A percentile compares a stretch with the other conserved stretches of the same genome.
phyloP scores from a whole-genome alignment of 2,329 filamentous ascomycete species.

The Kalmusia sp. region DNA sequence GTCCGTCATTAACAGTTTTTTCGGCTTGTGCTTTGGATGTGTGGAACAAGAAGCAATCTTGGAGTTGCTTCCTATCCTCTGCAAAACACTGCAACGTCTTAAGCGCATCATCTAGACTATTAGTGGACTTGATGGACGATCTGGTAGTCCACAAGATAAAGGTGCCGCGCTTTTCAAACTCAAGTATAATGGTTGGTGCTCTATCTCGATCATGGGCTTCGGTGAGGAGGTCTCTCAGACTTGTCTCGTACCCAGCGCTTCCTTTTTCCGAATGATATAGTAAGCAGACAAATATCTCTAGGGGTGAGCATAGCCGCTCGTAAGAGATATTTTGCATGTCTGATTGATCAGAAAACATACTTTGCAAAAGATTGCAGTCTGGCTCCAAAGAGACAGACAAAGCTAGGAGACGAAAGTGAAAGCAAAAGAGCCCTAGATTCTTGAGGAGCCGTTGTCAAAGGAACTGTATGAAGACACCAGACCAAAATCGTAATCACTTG shows the following conservation, averaged over 20 bases:
- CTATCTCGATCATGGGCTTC: background rate
- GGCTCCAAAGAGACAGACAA: no score
- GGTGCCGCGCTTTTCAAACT: background rate
- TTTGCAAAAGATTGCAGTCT: no score
- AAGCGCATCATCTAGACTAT: conserved; percentile 6
- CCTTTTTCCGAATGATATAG: background rate
- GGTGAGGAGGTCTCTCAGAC: background rate
- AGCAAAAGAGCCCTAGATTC: no score
- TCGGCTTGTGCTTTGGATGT: no score
- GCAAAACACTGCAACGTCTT: no score
- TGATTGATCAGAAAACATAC: background rate
- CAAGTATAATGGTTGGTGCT: background rate
- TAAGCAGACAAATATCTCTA: background rate
- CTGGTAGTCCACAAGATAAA: background rate
- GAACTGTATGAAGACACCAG: background rate
- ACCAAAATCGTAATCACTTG: background rate
- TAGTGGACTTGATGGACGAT: background rate
- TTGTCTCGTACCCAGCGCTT: background rate
- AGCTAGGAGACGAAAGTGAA: no score
- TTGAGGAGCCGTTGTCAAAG: no score
- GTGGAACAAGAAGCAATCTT: no score
- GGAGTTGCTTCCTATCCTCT: no score
- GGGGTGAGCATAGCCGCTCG: background rate
- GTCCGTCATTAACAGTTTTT: background rate
- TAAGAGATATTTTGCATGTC: background rate